Conservation (phyloP, 176 grass and related monocot species). For the Tuctoria greenei region DNA sequence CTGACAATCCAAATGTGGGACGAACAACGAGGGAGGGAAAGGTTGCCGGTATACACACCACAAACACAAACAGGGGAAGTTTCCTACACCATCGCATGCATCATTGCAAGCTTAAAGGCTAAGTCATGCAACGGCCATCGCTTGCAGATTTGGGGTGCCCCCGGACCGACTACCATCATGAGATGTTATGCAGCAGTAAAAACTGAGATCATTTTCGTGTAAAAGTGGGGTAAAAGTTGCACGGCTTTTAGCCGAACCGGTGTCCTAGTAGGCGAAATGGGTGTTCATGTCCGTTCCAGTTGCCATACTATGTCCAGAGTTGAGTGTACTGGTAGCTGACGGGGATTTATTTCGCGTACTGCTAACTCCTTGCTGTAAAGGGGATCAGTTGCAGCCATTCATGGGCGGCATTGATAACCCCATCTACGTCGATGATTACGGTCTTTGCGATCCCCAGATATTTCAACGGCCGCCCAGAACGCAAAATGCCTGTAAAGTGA, state of each 20-base stretch:
- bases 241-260: not conserved
- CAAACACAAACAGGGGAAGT: not conserved
- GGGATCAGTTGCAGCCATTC: conserved; percentile 8
- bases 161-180: conserved; percentile 1
- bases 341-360: not conserved
- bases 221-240: conserved; percentile 6
- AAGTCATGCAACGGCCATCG: conserved; percentile 40
- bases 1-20: conserved; percentile 20
- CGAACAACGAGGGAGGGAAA: not conserved
- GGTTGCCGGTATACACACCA: not conserved
- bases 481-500: conserved; percentile 21
- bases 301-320: not conserved
- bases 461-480: conserved; percentile 32
- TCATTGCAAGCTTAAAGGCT: conserved; percentile 35
- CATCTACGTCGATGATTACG: conserved; percentile 12
- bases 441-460: not conserved
- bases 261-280: too few relatives aligned
- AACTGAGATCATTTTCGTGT: conserved; percentile 16
- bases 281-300: not conserved
- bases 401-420: conserved; percentile 16
- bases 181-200: not conserved
- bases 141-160: conserved; percentile 39
- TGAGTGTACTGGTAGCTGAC: not conserved
- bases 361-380: conserved; percentile 25
- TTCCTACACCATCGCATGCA: conserved; percentile 6